Conservation (phyloP, 352 stramenopile genomes). For the Phytophthora sp. region DNA sequence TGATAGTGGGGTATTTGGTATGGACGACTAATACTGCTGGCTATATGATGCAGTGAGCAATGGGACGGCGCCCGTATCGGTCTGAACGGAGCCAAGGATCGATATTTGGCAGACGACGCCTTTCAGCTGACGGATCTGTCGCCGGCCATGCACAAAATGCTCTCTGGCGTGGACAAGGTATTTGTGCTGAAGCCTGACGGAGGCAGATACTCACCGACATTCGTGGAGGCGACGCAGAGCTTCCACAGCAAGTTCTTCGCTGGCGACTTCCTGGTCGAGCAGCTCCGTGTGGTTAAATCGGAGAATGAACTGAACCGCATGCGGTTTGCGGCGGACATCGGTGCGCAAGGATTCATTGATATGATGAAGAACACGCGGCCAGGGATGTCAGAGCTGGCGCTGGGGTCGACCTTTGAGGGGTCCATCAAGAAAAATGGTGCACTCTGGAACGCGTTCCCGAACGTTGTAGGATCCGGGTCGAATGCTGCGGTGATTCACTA, state of each 20-base stretch:
- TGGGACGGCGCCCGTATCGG: constrained; percentile 81
- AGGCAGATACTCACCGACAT: constrained; percentile 55
- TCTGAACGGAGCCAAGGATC: constrained; percentile 61
- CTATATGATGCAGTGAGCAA: constrained; percentile 56
- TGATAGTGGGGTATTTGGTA: background rate
- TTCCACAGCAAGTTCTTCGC: constrained; percentile 77
- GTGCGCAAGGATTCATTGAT: constrained; percentile 64
- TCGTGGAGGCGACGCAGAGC: constrained; percentile 61
- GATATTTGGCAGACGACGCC: constrained; percentile 70
- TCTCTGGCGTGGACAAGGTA: constrained; percentile 65
- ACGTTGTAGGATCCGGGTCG: constrained; percentile 74
- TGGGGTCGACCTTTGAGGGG: constrained; percentile 73
- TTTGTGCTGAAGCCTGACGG: constrained; percentile 74
- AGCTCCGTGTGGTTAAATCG: constrained; percentile 78
- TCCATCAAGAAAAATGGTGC: constrained; percentile 79
- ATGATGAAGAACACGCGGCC: constrained; percentile 76
- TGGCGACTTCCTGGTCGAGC: constrained; percentile 79
- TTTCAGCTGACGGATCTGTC: constrained; percentile 71
- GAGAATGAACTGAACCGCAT: constrained; percentile 78
- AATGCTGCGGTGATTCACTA: constrained; percentile 90
- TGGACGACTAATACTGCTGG: constrained; percentile 3
- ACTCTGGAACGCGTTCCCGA: constrained; percentile 83
- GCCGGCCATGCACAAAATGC: constrained; percentile 53
- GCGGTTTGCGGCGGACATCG: constrained; percentile 76
- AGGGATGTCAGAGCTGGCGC: constrained; percentile 75